Percentiles rank a stretch among this genome's conserved stretches.
Conservation (phyloP, 805 yeast genomes). For the Isabelozyma gotoi region DNA sequence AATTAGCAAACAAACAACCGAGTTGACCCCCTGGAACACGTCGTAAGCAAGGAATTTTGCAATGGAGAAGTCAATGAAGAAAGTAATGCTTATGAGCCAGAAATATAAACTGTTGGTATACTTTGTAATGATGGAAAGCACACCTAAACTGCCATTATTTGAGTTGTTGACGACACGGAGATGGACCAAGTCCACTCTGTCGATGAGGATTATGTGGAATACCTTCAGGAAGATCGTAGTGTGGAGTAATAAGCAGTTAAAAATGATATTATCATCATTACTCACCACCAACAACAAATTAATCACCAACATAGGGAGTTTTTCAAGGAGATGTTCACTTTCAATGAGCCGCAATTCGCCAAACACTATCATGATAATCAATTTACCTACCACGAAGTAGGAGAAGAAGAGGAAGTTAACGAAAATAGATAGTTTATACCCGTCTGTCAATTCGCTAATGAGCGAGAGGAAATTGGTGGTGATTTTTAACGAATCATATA, state of each 20-base stretch:
- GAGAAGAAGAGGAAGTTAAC: constrained; percentile 23
- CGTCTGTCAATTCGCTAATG: constrained; percentile 29
- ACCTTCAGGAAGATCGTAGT: constrained; percentile 48
- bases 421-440: constrained; percentile 24
- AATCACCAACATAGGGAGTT: constrained; percentile 31
- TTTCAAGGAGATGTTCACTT: constrained; percentile 56
- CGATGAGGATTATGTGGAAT: constrained; percentile 72
- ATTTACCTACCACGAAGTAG: constrained; percentile 28
- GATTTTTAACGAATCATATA: constrained; percentile 17
- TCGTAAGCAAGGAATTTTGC: constrained; percentile 58
- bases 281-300: constrained; percentile 64
- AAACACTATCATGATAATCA: constrained; percentile 56
- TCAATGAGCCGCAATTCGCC: constrained; percentile 78
- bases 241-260: constrained; percentile 42
- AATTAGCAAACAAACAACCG: constrained; percentile 61
- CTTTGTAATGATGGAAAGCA: constrained; percentile 26
- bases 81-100: constrained; percentile 44
- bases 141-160: constrained; percentile 10
- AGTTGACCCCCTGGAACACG: constrained; percentile 47
- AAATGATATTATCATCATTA: constrained; percentile 59
- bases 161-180: constrained; percentile 26
- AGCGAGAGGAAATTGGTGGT: constrained; percentile 23
- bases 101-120: constrained; percentile 41
- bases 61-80: constrained; percentile 50
- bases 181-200: constrained; percentile 45